phyloP scores from a whole-genome alignment of 2,329 filamentous ascomycete species.

The Hypoxylon sp. region DNA sequence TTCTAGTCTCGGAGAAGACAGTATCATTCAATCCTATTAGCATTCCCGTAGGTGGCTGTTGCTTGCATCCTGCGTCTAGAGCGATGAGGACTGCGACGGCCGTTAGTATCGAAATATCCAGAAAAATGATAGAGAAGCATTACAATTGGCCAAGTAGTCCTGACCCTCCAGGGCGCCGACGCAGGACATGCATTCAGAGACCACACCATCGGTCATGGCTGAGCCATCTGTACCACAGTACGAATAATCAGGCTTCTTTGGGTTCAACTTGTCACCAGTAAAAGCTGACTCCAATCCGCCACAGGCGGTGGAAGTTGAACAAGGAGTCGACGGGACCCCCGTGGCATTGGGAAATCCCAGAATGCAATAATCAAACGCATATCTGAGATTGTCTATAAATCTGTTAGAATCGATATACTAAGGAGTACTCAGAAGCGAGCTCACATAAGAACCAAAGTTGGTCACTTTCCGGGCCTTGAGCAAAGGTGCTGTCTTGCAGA shows the following conservation, averaged over 20 bases:
- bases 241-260: conserved; percentile 57
- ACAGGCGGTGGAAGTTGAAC: conserved; percentile 66
- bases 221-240: conserved; percentile 63
- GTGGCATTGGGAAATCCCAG: conserved; percentile 67
- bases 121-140: conserved; percentile 38
- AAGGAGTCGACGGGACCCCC: conserved; percentile 62
- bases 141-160: conserved; percentile 66
- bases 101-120: conserved; percentile 21
- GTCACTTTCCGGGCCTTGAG: conserved; percentile 65
- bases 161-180: conserved; percentile 60
- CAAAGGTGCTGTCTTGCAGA: conserved; percentile 66
- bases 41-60: conserved; percentile 59
- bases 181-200: conserved; percentile 63
- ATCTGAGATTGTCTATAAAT: conserved; percentile 66
- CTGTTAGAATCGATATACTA: conserved; percentile 31
- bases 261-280: conserved; percentile 58
- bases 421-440: conserved; percentile 44
- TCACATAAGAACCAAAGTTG: conserved; percentile 71
- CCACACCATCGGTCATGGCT: conserved; percentile 54
- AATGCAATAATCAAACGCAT: conserved; percentile 66
- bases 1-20: conserved; percentile 58
- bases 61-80: conserved; percentile 66
- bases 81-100: conserved; percentile 63
- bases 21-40: conserved; percentile 61
- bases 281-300: conserved; percentile 61